A percentile compares a stretch with the other conserved stretches of the same genome.
These are phyloP conservation scores for Leonotis leonurus DNA, from an alignment of 257 asterid species.

Conservation along the genomic window DNA sequence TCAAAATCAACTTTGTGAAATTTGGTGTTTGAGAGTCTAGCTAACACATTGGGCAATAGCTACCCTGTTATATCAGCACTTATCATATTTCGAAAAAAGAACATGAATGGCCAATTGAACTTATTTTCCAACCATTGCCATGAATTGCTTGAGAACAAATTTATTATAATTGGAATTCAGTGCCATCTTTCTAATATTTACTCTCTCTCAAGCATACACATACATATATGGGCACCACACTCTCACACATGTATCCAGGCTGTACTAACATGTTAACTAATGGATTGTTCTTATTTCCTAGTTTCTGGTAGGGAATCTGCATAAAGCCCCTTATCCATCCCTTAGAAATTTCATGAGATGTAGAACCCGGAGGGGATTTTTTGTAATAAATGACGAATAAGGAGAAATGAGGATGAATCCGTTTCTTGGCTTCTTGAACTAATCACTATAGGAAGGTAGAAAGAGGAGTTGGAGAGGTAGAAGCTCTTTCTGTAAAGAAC, in stretches of 20 bases:
- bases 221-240: neutral
- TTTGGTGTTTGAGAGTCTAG: neutral
- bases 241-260: neutral
- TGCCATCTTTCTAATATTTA: slow-evolving; percentile 11
- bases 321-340: neutral
- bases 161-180: slow-evolving; percentile 9
- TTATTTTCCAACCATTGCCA: slow-evolving; percentile 16
- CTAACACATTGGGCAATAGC: neutral
- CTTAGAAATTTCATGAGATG: neutral
- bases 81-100: neutral
- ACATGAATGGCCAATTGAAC: slow-evolving; percentile 10
- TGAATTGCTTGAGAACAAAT: slow-evolving; percentile 16
- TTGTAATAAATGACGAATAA: neutral
- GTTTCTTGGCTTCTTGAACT: neutral
- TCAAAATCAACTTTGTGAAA: neutral
- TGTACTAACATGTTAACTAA: neutral
- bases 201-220: neutral
- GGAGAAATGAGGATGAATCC: neutral
- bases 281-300: neutral
- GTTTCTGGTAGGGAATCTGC: neutral
- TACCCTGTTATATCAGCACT: slow-evolving; percentile 1
- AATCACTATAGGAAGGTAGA: neutral
- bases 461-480: too few species aligned
- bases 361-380: neutral
- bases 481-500: neutral